A percentile compares a stretch with the other conserved stretches of the same genome.
These are phyloP conservation scores for Penicillium sp. DNA, from an alignment of 2,329 filamentous ascomycete genomes.

Conservation along the genomic window DNA sequence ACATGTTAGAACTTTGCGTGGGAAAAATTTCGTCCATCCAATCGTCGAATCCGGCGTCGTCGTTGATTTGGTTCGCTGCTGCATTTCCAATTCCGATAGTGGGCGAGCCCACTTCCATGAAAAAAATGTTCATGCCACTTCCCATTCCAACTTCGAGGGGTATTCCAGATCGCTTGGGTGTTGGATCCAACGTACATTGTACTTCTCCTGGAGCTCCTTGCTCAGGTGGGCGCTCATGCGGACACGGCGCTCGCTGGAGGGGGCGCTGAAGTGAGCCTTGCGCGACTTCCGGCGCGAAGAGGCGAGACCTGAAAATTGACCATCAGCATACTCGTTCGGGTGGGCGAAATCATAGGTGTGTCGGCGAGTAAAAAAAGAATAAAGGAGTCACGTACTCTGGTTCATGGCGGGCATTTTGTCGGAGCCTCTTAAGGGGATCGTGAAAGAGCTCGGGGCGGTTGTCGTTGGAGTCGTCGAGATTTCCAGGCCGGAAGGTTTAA, in stretches of 20 bases:
- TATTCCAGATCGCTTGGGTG: not conserved
- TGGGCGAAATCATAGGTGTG: constrained; percentile 2
- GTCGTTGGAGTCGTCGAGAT: not conserved
- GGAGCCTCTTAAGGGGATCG: not conserved
- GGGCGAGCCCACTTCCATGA: not conserved
- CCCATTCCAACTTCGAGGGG: constrained; percentile 7
- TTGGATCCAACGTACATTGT: constrained; percentile 73
- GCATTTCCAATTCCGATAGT: not conserved
- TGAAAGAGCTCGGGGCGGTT: not conserved
- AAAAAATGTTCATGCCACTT: not conserved
- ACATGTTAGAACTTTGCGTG: constrained; percentile 17
- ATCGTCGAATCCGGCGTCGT: not conserved
- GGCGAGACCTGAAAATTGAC: constrained; percentile 37
- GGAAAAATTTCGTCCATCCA: not conserved
- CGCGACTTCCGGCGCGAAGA: constrained; percentile 98
- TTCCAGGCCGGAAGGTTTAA: not conserved
- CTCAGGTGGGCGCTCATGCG: constrained; percentile 96
- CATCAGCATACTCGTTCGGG: constrained; percentile 9
- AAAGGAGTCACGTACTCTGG: not conserved
- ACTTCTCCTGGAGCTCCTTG: constrained; percentile 98
- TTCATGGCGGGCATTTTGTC: not conserved
- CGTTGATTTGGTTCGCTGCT: not conserved
- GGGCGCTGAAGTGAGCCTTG: constrained; percentile 96
- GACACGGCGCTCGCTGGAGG: constrained; percentile 87
- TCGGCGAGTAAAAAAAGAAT: not conserved